Evolutionary conservation across 2,329 filamentous ascomycete genomes (phyloP).

Genomic region (Emmonsiellopsis sp.): DNA sequence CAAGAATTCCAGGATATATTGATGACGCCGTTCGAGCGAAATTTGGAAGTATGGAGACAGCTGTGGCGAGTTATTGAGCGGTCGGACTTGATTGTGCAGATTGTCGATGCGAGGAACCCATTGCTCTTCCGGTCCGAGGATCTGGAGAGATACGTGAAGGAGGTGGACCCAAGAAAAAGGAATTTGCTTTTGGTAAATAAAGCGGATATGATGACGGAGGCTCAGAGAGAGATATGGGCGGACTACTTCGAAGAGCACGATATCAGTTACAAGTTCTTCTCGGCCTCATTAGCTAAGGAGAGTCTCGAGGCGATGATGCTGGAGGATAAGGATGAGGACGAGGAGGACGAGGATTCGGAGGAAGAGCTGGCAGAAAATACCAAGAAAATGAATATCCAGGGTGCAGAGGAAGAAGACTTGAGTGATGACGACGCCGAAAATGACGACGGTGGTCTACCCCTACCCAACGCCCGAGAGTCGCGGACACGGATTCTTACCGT

Average conservation of each 20-base stretch:
- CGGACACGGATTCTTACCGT: slow-evolving; percentile 75
- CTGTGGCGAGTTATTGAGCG: slow-evolving; percentile 96
- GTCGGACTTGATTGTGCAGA: slow-evolving; percentile 91
- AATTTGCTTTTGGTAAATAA: slow-evolving; percentile 95
- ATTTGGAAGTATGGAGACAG: slow-evolving; percentile 95
- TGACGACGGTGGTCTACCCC: slow-evolving; percentile 18
- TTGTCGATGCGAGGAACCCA: slow-evolving; percentile 93
- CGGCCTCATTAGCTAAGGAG: slow-evolving; percentile 83
- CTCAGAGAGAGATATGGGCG: slow-evolving; percentile 76
- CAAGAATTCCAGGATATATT: slow-evolving; percentile 90
- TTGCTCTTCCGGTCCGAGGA: slow-evolving; percentile 91
- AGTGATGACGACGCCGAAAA: slow-evolving; percentile 17
- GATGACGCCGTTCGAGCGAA: slow-evolving; percentile 96
- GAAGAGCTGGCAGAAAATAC: slow-evolving; percentile 36
- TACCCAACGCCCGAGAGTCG: slow-evolving; percentile 30
- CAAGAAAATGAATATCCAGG: slow-evolving; percentile 37
- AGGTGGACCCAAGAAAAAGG: slow-evolving; percentile 76
- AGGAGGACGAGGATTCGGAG: slow-evolving; percentile 34
- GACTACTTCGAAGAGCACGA: slow-evolving; percentile 70
- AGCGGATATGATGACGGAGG: slow-evolving; percentile 93
- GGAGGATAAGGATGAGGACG: slow-evolving; percentile 31
- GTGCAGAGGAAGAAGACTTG: slow-evolving; percentile 24
- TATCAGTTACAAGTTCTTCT: slow-evolving; percentile 94
- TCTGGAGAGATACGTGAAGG: slow-evolving; percentile 87
- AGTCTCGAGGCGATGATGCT: slow-evolving; percentile 62